Evolutionary conservation across 2,329 filamentous ascomycete genomes (phyloP), one percentile per base, ranked within the genome.

Genomic region (Chaetomiaceae sp.): DNA sequence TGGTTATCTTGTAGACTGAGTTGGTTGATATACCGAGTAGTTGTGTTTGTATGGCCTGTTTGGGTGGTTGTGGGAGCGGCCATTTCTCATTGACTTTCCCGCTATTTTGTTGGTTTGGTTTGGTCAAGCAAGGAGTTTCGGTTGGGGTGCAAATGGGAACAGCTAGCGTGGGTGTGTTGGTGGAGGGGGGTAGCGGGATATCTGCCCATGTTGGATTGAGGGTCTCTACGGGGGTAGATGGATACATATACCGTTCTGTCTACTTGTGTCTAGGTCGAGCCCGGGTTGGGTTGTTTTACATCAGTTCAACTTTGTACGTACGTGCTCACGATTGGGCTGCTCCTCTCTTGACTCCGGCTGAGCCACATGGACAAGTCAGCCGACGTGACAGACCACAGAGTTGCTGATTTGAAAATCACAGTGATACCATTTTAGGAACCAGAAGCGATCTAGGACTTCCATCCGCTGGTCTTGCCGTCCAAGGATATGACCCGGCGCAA

Each of bases 381-480:
- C 25, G 5, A 6, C 25, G 25, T 27, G 25, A 9, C 27, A 31
- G 27, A 3, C 9, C 14, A 31, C 9, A 12, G 27, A 11, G 4
- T 7, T 11, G 14, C 3, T 12, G 3, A 31, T 12, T 11, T 11
- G 9, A 11, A 31, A 31, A 12, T 6, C 8, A 31, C 9, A 12
- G 9, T 31, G 27, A 31, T 31, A 51, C 45, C 53, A 56, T 56
- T 48, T 49, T 47, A 37, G 44, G 31, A 55, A 49, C 49, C 44
- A 34, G 43, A 49, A 52, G 33, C 20, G 25, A 34, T 31, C 33
- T 3, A 33, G 12, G 34, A 20, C 33, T 37, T 22, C 15, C 34
- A 5, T 8, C 12, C 14, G 23, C 22, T 31, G 11, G 37, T 29
- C 42, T 9, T 31, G 20, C 20, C 25, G 12, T 22, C 27, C 23